Evolutionary conservation across 805 yeast species (phyloP).

Genomic region (Jamesozyma lodderae): DNA sequence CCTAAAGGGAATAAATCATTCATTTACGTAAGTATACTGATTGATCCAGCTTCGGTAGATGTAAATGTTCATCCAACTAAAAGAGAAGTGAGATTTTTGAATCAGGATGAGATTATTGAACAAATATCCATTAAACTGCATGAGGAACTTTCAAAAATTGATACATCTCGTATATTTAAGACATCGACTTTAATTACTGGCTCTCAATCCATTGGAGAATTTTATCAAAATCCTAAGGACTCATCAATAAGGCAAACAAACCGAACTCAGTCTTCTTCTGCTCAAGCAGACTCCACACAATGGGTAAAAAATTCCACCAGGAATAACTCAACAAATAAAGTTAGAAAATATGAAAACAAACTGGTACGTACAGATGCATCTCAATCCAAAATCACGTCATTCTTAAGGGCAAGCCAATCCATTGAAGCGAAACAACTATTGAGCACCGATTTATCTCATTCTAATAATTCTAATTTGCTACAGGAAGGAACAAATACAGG

Average conservation of each 20-base stretch:
- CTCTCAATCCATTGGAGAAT: slow-evolving; percentile 4
- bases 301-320: background rate
- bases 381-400: slow-evolving; percentile 26
- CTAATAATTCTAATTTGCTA: too few species aligned
- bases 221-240: background rate
- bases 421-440: background rate
- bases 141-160: slow-evolving; percentile 44
- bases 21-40: slow-evolving; percentile 59
- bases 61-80: slow-evolving; percentile 96
- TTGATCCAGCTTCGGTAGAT: slow-evolving; percentile 66
- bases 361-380: slow-evolving; percentile 29
- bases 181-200: slow-evolving; percentile 48
- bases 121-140: slow-evolving; percentile 43
- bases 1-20: slow-evolving; percentile 78
- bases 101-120: slow-evolving; percentile 80
- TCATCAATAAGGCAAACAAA: background rate
- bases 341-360: slow-evolving; percentile 27
- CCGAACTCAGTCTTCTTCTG: background rate
- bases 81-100: slow-evolving; percentile 75
- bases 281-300: background rate
- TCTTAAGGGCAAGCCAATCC: slow-evolving; percentile 12
- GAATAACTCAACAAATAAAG: slow-evolving; percentile 6
- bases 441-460: too few species aligned
- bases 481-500: too few species aligned
- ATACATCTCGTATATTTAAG: slow-evolving; percentile 58